Base-by-base conservation (phyloP, 352 stramenopile species). In the Pythium coloratum region DNA sequence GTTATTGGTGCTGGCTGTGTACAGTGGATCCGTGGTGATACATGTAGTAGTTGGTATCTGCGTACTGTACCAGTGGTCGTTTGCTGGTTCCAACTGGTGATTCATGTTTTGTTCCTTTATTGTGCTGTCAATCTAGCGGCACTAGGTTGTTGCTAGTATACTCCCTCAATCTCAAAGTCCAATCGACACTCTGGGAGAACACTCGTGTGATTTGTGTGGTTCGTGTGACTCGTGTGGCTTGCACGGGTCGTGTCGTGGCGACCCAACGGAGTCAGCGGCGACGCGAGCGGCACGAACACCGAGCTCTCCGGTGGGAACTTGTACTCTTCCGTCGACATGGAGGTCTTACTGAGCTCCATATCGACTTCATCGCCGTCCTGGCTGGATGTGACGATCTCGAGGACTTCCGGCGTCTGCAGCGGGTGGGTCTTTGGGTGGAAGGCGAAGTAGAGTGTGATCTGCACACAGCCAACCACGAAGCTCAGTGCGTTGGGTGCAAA, bases 401-500 rank as follows among this genome's bases (percentile, higher is more conserved):
- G 42, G 42, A 24, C 6, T 9, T 56, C 50, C 6, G 59, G 60
- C 14, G 38, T 34, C 50, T 55, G 50, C 14, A 77, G 65, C 26
- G 70, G 74, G 18, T 78, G 70, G 28, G 76, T 81, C n/a, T 68
- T 86, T 9, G 78, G 80, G 62, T 86, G 63, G 60, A 76, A 84
- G 56, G 78, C 57, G 58, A 78, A 64, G 66, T 86, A 87, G 20
- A 87, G 70, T 1, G 58, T 62, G 51, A 86, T 64, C 46, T 87
- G 78, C 2, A 66, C 0, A 50, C 50, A 76, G 13, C 71, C 78
- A 6, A 84, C 55, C 2, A 59, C 65, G 53, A 67, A 67, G 40
- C 76, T 82, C 38, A 75, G 67, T 10, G 72, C 64, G 62, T 87
- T 87, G 24, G 78, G 80, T 26, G 75, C 68, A 58, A 89, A 83